Evolutionary conservation across 2,329 filamentous ascomycete species (phyloP).

Genomic region (Colletotrichum theobromicola): DNA sequence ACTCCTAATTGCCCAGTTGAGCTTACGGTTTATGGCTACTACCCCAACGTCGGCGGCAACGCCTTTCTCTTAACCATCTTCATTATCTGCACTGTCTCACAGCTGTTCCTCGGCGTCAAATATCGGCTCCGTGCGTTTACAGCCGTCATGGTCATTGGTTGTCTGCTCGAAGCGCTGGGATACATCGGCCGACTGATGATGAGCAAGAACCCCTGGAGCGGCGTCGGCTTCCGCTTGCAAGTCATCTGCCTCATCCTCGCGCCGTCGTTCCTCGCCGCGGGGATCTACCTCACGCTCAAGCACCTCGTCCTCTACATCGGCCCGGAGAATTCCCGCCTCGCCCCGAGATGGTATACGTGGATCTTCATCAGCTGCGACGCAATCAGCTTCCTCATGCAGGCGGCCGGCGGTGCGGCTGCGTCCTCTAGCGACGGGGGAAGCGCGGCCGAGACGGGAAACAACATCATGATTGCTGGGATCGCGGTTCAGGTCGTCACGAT

Average conservation of each 20-base stretch:
- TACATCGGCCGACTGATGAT: slow-evolving; percentile 21
- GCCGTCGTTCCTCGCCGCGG: slow-evolving; percentile 18
- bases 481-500: neutral
- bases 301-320: slow-evolving; percentile 8
- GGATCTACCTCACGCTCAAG: slow-evolving; percentile 18
- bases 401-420: slow-evolving; percentile 58
- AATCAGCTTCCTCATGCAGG: slow-evolving; percentile 60
- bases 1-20: neutral
- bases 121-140: neutral
- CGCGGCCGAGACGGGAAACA: neutral
- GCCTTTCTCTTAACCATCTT: neutral
- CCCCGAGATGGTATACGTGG: slow-evolving; percentile 48
- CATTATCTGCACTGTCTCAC: neutral
- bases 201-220: slow-evolving; percentile 6
- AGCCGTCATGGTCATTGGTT: slow-evolving; percentile 2
- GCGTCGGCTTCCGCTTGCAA: neutral
- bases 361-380: slow-evolving; percentile 65
- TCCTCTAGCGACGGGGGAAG: neutral
- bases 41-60: neutral
- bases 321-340: neutral
- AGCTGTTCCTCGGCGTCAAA: neutral
- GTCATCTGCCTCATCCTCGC: slow-evolving; percentile 14
- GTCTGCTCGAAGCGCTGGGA: slow-evolving; percentile 18
- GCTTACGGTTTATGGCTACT: neutral
- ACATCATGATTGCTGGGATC: neutral